Percentiles rank a stretch among this genome's conserved stretches.
Evolutionary conservation across 352 stramenopile species (phyloP).

Genomic region (Phytophthora cajani): DNA sequence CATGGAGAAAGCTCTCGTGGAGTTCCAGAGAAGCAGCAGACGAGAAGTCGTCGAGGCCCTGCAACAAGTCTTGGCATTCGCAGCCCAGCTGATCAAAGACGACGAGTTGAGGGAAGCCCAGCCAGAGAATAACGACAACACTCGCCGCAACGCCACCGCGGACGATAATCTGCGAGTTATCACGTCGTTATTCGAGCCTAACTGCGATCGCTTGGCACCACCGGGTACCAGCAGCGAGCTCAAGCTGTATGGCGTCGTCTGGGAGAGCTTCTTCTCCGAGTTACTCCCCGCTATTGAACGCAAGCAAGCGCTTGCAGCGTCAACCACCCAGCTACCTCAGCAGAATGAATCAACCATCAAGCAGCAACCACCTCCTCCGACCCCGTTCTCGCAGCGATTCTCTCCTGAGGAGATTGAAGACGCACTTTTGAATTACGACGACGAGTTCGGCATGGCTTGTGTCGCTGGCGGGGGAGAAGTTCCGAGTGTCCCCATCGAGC

Average conservation of each 20-base stretch:
- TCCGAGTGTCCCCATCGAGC: slow-evolving; percentile 30
- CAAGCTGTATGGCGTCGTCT: slow-evolving; percentile 63
- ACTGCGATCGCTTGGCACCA: slow-evolving; percentile 45
- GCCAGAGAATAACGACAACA: not conserved
- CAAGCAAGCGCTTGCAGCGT: slow-evolving; percentile 13
- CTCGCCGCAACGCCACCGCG: not conserved
- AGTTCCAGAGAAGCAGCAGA: slow-evolving; percentile 53
- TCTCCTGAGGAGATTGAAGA: slow-evolving; percentile 57
- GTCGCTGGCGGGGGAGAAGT: slow-evolving; percentile 23
- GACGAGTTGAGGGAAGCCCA: not conserved
- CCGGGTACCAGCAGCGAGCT: slow-evolving; percentile 42
- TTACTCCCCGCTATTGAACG: slow-evolving; percentile 54
- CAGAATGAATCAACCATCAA: not conserved
- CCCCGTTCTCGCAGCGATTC: slow-evolving; percentile 40
- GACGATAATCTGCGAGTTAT: slow-evolving; percentile 39
- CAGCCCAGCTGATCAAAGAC: slow-evolving; percentile 25
- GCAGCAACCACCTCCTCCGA: not conserved
- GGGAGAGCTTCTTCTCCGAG: slow-evolving; percentile 56
- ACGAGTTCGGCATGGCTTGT: slow-evolving; percentile 55
- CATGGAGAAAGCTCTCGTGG: slow-evolving; percentile 59
- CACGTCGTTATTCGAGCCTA: slow-evolving; percentile 53
- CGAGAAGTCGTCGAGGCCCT: slow-evolving; percentile 61
- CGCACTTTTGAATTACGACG: slow-evolving; percentile 59
- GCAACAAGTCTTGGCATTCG: slow-evolving; percentile 48
- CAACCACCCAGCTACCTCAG: not conserved